phyloP scores from a whole-genome alignment of 805 yeast species.

The Candida xiaguanensis region DNA sequence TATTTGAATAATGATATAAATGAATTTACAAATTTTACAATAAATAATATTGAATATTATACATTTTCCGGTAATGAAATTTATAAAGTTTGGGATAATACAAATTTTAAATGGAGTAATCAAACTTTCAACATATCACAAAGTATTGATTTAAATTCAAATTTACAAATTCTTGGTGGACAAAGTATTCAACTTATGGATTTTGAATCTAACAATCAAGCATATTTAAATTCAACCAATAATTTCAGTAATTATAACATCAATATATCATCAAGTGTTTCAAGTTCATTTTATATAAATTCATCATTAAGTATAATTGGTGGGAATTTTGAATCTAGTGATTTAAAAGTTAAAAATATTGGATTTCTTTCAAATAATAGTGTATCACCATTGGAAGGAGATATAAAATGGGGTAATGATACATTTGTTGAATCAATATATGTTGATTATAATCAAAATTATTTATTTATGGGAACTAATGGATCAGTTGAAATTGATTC shows the following conservation, averaged over 20 bases:
- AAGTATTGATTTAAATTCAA: conserved; percentile 18
- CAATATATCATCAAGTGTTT: conserved; percentile 16
- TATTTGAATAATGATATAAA: conserved; percentile 20
- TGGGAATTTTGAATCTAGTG: conserved; percentile 45
- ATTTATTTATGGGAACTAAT: conserved; percentile 45
- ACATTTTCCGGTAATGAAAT: conserved; percentile 28
- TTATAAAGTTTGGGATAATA: conserved; percentile 40
- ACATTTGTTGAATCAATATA: conserved; percentile 29
- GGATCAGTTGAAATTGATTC: conserved; percentile 27
- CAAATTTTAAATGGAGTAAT: conserved; percentile 32
- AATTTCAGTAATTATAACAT: conserved; percentile 16
- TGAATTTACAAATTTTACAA: conserved; percentile 31
- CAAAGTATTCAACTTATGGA: conserved; percentile 33
- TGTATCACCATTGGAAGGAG: conserved; percentile 18
- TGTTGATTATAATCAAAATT: conserved; percentile 28
- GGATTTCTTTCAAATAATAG: conserved; percentile 24
- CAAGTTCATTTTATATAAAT: conserved; percentile 45
- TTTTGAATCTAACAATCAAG: conserved; percentile 23
- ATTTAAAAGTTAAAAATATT: conserved; percentile 18
- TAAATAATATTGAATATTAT: conserved; percentile 39
- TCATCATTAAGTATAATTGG: conserved; percentile 52
- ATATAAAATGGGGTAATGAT: conserved; percentile 22
- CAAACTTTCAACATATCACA: conserved; percentile 30
- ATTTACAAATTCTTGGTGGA: conserved; percentile 34
- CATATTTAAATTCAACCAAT: conserved; percentile 16